Conservation (phyloP, 148 eudicot species). For the Arctostaphylos glauca region DNA sequence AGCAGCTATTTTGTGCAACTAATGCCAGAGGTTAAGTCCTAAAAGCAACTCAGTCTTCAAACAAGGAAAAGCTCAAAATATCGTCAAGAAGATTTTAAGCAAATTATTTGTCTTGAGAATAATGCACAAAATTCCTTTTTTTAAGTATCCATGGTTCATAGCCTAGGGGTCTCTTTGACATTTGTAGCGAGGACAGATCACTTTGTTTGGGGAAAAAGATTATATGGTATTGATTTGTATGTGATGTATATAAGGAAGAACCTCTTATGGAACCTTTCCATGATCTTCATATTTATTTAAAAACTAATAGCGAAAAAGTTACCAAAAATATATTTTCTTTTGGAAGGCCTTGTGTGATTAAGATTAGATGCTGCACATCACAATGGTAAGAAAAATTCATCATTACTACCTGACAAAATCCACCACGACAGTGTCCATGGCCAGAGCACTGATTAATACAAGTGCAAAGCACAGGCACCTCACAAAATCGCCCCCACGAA, state of each 20-base stretch:
- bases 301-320: neutral
- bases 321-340: neutral
- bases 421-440: conserved; percentile 91
- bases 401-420: conserved; percentile 76
- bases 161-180: neutral
- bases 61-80: neutral
- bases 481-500: conserved; percentile 68
- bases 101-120: neutral
- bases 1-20: neutral
- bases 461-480: conserved; percentile 56
- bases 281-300: neutral
- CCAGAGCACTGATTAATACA: conserved; percentile 95
- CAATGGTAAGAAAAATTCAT: neutral
- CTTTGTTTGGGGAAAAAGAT: conserved; percentile 9
- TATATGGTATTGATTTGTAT: neutral
- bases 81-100: neutral
- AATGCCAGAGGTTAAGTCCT: neutral
- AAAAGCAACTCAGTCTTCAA: neutral
- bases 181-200: no score
- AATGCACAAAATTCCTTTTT: neutral
- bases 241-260: neutral
- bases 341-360: neutral
- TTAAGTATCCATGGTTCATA: neutral
- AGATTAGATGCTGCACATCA: neutral
- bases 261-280: neutral